phyloP scores from a whole-genome alignment of 495 filamentous ascomycete genomes.

The Amniculicola lignicola region DNA sequence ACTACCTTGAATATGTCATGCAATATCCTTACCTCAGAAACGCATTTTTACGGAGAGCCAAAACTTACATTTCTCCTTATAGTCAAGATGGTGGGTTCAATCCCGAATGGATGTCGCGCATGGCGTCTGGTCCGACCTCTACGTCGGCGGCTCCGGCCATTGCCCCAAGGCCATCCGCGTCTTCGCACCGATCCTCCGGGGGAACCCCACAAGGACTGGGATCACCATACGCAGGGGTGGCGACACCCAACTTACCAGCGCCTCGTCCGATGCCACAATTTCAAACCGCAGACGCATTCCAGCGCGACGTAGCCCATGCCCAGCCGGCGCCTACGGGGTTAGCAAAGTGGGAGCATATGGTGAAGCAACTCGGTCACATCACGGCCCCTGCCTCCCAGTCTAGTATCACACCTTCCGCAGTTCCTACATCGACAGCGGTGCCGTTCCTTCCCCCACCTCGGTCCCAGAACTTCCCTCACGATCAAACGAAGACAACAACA shows the following conservation, averaged over 20 bases:
- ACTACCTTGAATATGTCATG: constrained; percentile 38
- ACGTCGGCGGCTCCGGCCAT: neutral
- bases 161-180: constrained; percentile 7
- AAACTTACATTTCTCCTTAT: constrained; percentile 41
- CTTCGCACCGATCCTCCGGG: too few relatives aligned
- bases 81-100: constrained; percentile 36
- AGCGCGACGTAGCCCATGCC: constrained; percentile 13
- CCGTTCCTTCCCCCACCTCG: neutral
- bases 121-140: neutral
- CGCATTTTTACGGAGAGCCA: constrained; percentile 37
- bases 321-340: neutral
- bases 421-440: neutral
- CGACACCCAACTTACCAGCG: neutral
- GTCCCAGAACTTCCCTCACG: neutral
- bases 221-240: neutral
- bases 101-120: constrained; percentile 32
- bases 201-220: constrained; percentile 3
- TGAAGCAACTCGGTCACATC: constrained; percentile 16
- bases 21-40: constrained; percentile 44
- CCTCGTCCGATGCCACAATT: constrained; percentile 19
- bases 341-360: constrained; percentile 20
- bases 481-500: neutral
- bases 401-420: neutral
- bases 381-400: neutral
- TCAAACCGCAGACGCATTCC: constrained; percentile 26